Evolutionary conservation across 441 rosid species (phyloP), one percentile per base, ranked within the genome.

Genomic region (Francoa sonchifolia): DNA sequence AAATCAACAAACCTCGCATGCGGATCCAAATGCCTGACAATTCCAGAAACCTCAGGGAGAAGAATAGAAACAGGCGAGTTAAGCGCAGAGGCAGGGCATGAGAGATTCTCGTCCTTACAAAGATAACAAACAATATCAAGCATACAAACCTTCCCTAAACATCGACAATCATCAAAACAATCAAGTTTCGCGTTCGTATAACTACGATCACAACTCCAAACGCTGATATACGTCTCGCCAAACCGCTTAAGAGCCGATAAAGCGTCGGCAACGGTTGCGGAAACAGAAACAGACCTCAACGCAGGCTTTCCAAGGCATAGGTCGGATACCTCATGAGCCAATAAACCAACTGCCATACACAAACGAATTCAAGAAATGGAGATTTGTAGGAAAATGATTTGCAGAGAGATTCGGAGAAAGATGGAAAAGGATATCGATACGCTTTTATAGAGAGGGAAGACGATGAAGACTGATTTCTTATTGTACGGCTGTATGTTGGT

Each of bases 221-320:
- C 68, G 49, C 82, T 69, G 39, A 81, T 16, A 40, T 41, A 63
- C 26, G 47, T 42, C 26, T 73, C 76, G 5, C 50, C 67, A 26
- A 31, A 67, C 40, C 61, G 58, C 30, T 65, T 59, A 9, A 81
- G 70, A 13, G 64, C 66, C 23, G 69, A 47, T 19, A 77, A 29
- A 5, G 83, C 81, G 43, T 72, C 84, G 16, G 52, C 75, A 30
- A 81, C 77, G 44, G 86, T 68, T 40, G 81, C 57, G 19, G 77
- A 55, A 19, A 49, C 56, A 13, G 76, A 48, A 19, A 81, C 68
- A 39, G 72, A 63, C 59, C 73, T 61, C 55, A 81, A 52, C 33
- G 79, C 57, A 2, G 87, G 93, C 66, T 75, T 81, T 22, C 87
- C 87, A 15, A 81, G 72, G 68, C 87, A 81, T 18, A 81, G 61